Conservation (phyloP, 2,329 filamentous ascomycete species). For the Trichoderma cornu-damae region DNA sequence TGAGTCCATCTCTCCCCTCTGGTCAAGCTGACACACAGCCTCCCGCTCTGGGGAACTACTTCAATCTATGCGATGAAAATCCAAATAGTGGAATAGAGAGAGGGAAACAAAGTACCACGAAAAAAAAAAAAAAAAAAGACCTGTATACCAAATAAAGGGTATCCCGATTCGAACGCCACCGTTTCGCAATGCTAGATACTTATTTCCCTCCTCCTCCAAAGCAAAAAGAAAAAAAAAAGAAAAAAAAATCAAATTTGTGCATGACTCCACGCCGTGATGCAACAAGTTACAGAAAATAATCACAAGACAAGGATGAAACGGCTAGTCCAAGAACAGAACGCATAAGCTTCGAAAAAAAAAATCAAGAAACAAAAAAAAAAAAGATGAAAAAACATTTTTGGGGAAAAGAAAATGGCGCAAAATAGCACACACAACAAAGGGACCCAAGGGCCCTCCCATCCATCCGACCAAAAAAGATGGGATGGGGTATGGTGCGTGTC, state of each 20-base stretch:
- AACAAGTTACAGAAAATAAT: neutral
- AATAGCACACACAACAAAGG: neutral
- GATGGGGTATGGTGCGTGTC: too few species aligned
- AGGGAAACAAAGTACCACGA: neutral
- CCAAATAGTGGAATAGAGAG: neutral
- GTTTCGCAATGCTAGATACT: constrained; percentile 14
- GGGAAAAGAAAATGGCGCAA: constrained; percentile 16
- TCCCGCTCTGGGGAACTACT: too few species aligned
- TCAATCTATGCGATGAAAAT: neutral
- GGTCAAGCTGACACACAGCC: too few species aligned
- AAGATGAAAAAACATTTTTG: neutral
- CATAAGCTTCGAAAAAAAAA: neutral
- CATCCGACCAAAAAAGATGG: neutral
- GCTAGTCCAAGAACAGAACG: constrained; percentile 10
- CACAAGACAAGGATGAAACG: neutral
- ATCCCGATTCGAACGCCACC: constrained; percentile 11
- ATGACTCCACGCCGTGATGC: constrained; percentile 15
- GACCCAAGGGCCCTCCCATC: neutral
- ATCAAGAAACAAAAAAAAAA: neutral
- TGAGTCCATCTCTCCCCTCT: too few species aligned
- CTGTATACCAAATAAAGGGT: constrained; percentile 6
- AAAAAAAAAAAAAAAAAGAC: neutral
- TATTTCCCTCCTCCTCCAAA: too few species aligned
- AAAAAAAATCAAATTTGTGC: neutral
- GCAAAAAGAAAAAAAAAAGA: too few species aligned